Percentiles rank a stretch among this genome's conserved stretches.
Evolutionary conservation across 495 filamentous ascomycete species (phyloP).

Genomic region (Xylaria scruposa): DNA sequence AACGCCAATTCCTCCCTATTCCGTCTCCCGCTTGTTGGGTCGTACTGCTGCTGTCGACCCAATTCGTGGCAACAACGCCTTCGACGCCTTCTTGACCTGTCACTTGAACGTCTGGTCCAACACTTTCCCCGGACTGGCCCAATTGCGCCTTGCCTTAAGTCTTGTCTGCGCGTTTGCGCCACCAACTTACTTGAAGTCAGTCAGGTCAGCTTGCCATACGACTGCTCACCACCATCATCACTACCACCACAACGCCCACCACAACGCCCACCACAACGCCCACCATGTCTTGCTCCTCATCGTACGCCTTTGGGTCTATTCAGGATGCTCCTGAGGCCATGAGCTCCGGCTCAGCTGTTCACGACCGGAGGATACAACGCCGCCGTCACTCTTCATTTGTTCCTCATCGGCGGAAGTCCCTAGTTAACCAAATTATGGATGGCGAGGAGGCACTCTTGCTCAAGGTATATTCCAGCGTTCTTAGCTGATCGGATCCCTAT

Average conservation of each 20-base stretch:
- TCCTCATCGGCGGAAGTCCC: constrained; percentile 62
- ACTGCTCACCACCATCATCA: neutral
- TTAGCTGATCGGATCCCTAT: neutral
- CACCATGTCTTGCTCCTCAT: constrained; percentile 43
- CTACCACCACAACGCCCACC: constrained; percentile 23
- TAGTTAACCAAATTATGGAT: constrained; percentile 69
- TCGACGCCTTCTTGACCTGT: neutral
- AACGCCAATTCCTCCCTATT: neutral
- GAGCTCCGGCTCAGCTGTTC: constrained; percentile 43
- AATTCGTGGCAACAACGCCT: neutral
- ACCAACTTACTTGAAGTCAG: neutral
- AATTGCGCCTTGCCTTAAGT: neutral
- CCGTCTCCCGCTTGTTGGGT: constrained; percentile 7
- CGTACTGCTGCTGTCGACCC: neutral
- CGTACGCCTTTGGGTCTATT: constrained; percentile 45
- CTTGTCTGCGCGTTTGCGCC: neutral
- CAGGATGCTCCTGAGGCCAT: constrained; percentile 42
- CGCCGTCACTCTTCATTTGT: constrained; percentile 71
- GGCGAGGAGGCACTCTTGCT: constrained; percentile 70
- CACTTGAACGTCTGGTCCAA: neutral
- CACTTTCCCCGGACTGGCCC: neutral
- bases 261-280: constrained; percentile 22
- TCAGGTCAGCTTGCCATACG: neutral
- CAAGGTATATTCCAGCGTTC: constrained; percentile 51
- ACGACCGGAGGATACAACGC: constrained; percentile 36